These are phyloP conservation scores for Penicillium waksmanii DNA, from an alignment of 495 filamentous ascomycete genomes.

Conservation along the genomic window DNA sequence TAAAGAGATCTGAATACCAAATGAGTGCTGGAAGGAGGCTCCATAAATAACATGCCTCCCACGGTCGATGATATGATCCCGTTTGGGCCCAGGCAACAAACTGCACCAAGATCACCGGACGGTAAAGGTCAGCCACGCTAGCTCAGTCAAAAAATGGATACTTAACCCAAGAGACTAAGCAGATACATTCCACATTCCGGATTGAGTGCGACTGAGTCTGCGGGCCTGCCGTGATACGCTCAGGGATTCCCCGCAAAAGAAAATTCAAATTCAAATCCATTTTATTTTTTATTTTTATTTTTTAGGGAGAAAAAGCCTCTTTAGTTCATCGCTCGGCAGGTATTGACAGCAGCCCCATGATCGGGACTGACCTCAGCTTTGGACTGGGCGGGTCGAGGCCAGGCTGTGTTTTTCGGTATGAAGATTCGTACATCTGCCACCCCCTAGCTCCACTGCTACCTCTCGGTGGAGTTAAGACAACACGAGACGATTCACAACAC, in stretches of 20 bases:
- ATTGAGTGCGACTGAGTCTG: slow-evolving; percentile 21
- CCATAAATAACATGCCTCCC: slow-evolving; percentile 20
- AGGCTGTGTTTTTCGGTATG: slow-evolving; percentile 16
- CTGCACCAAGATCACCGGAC: slow-evolving; percentile 26
- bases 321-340: not conserved
- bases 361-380: slow-evolving; percentile 3
- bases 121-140: slow-evolving; percentile 15
- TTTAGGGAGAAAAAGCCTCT: not conserved
- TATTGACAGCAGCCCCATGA: slow-evolving; percentile 17
- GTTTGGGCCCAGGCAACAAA: slow-evolving; percentile 22
- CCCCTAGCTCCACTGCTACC: not conserved
- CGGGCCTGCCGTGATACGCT: slow-evolving; percentile 33
- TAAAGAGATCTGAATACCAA: slow-evolving; percentile 9
- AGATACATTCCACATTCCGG: slow-evolving; percentile 33
- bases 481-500: not conserved
- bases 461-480: not conserved
- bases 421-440: not conserved
- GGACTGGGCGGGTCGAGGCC: slow-evolving; percentile 1
- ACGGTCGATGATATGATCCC: slow-evolving; percentile 20
- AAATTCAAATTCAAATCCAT: not conserved
- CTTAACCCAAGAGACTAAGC: slow-evolving; percentile 15
- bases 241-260: slow-evolving; percentile 40
- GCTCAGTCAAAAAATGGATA: slow-evolving; percentile 23
- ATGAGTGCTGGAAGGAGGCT: slow-evolving; percentile 9
- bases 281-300: not conserved